Percentiles rank a stretch among this genome's conserved stretches.
These are phyloP conservation scores for Mycosphaerelloides madeirae DNA, from an alignment of 2,329 filamentous ascomycete genomes.

Conservation along the genomic window DNA sequence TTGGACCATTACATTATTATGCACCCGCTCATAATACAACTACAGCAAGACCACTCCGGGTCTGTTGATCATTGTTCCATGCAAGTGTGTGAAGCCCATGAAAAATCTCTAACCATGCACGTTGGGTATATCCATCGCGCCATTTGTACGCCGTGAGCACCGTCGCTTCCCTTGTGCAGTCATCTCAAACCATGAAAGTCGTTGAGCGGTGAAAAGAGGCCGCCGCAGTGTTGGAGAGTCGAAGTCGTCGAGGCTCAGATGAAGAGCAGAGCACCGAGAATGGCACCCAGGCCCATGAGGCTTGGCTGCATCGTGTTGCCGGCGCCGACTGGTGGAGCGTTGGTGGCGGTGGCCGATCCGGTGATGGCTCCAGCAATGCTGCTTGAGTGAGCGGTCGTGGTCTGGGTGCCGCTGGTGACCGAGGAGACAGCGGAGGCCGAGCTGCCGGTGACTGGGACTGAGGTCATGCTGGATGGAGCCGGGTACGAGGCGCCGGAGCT, in stretches of 20 bases:
- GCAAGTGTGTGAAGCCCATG: slow-evolving; percentile 2
- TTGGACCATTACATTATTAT: slow-evolving; percentile 11
- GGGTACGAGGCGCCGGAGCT: slow-evolving; percentile 7
- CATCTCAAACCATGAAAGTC: slow-evolving; percentile 3
- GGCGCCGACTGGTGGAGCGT: slow-evolving; percentile 14
- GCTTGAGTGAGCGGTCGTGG: slow-evolving; percentile 13
- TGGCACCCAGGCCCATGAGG: slow-evolving; percentile 18
- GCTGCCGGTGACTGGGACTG: background rate
- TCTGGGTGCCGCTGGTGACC: slow-evolving; percentile 8
- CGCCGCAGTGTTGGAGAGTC: background rate
- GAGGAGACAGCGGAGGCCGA: background rate
- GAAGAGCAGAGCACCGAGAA: slow-evolving; percentile 20
- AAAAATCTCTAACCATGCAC: slow-evolving; percentile 15
- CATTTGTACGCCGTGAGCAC: slow-evolving; percentile 17
- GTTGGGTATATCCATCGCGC: slow-evolving; percentile 19
- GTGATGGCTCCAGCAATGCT: slow-evolving; percentile 9
- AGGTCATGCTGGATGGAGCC: background rate
- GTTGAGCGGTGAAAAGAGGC: slow-evolving; percentile 1
- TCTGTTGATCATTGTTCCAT: slow-evolving; percentile 14
- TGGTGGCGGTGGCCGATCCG: slow-evolving; percentile 14
- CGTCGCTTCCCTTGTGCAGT: slow-evolving; percentile 15
- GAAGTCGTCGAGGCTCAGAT: slow-evolving; percentile 13
- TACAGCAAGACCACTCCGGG: slow-evolving; percentile 14
- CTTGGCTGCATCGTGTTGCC: slow-evolving; percentile 17
- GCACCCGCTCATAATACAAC: slow-evolving; percentile 11